Conservation (phyloP, 306 rosid genomes). For the Dryas octopetala region DNA sequence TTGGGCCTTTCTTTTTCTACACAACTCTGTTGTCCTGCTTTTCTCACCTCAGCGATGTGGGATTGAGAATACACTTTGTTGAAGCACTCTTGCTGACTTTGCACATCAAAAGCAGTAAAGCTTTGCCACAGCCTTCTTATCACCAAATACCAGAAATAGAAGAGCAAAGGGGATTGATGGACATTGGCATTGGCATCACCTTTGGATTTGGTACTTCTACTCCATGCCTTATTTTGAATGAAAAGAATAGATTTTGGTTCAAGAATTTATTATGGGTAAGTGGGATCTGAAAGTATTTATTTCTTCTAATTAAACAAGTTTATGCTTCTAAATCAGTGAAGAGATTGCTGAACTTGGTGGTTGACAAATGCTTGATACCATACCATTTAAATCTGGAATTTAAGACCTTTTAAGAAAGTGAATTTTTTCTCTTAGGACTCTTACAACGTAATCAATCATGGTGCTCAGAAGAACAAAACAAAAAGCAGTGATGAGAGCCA, state of each 20-base stretch:
- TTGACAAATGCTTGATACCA: neutral
- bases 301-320: neutral
- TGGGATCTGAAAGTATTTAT: neutral
- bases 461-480: neutral
- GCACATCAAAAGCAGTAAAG: neutral
- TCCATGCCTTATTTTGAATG: neutral
- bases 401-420: neutral
- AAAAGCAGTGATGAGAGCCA: neutral
- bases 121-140: too few species aligned
- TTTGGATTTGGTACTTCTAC: neutral
- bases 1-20: neutral
- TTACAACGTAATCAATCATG: neutral
- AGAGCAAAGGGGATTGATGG: neutral
- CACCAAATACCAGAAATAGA: neutral
- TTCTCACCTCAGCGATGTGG: neutral
- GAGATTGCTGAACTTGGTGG: neutral
- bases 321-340: neutral
- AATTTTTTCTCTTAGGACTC: too few species aligned
- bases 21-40: neutral
- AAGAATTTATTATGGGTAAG: neutral
- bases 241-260: too few species aligned
- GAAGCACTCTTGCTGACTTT: neutral
- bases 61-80: neutral
- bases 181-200: neutral
- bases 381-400: neutral